A percentile compares a stretch with the other conserved stretches of the same genome.
Evolutionary conservation across 306 rosid species (phyloP).

Genomic region (apple (Malus domestica)): DNA sequence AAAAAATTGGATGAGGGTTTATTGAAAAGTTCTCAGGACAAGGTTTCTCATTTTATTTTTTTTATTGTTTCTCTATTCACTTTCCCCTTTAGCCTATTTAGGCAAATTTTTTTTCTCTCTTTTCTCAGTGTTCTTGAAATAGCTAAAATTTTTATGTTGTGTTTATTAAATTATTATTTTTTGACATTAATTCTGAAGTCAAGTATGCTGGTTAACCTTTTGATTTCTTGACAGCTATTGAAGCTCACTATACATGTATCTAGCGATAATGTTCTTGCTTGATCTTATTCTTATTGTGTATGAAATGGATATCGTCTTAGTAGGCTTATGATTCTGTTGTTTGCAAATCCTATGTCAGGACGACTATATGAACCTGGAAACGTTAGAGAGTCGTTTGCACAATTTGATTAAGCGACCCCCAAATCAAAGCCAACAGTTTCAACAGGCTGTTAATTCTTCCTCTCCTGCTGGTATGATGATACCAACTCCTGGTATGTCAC

Average conservation of each 20-base stretch:
- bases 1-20: conserved; percentile 82
- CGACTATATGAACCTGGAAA: conserved; percentile 75
- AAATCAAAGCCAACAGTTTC: conserved; percentile 59
- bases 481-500: conserved; percentile 92
- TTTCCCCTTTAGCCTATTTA: neutral
- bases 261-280: neutral
- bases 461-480: conserved; percentile 76
- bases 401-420: conserved; percentile 28
- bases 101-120: neutral
- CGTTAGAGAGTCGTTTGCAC: conserved; percentile 67
- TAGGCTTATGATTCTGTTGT: neutral
- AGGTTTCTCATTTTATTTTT: conserved; percentile 38
- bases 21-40: conserved; percentile 45
- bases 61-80: neutral
- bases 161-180: neutral
- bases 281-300: neutral
- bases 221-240: neutral
- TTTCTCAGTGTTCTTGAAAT: neutral
- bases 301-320: neutral
- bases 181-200: neutral
- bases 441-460: conserved; percentile 53
- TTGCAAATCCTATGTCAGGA: conserved; percentile 47
- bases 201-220: neutral
- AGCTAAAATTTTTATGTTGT: neutral
- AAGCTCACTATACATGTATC: neutral